phyloP scores from a whole-genome alignment of 768 basidiomycete species.

The Mrakia gelida region DNA sequence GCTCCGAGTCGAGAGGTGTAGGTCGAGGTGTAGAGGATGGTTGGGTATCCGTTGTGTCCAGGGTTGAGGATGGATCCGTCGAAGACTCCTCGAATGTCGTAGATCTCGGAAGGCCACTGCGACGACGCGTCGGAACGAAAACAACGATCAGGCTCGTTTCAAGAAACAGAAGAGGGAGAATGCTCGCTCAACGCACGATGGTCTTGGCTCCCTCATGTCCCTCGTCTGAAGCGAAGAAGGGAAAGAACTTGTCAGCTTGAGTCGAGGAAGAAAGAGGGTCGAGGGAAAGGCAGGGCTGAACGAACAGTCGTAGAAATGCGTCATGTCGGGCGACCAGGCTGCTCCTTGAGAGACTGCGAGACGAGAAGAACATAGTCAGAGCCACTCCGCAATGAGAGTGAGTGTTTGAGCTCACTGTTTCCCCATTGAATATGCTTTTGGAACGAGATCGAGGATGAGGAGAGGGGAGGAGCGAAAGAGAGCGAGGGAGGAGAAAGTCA shows the following conservation, averaged over 20 bases:
- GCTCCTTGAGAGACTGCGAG: constrained; percentile 19
- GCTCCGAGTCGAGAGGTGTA: constrained; percentile 33
- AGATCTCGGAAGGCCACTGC: constrained; percentile 35
- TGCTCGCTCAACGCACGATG: constrained; percentile 15
- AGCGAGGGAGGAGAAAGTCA: too few relatives aligned
- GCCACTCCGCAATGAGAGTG: background rate
- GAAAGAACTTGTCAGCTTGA: background rate
- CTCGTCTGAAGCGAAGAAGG: background rate
- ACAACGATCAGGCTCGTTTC: background rate
- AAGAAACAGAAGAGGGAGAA: background rate
- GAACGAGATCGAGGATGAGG: background rate
- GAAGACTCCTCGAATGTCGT: constrained; percentile 38
- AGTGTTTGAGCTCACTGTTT: constrained; percentile 10
- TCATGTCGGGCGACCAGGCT: constrained; percentile 10
- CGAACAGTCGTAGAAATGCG: constrained; percentile 18
- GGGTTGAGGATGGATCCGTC: constrained; percentile 35
- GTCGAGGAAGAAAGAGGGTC: background rate
- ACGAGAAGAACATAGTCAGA: background rate
- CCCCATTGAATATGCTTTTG: constrained; percentile 34
- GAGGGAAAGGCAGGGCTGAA: background rate
- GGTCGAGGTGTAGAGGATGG: constrained; percentile 34
- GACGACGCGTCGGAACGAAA: background rate
- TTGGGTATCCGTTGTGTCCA: constrained; percentile 34
- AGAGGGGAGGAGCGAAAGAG: background rate
- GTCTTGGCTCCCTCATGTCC: constrained; percentile 31